Percentiles rank a stretch among this genome's conserved stretches.
Evolutionary conservation across 2,329 filamentous ascomycete species (phyloP).

Genomic region (Trichoderma lentiforme): DNA sequence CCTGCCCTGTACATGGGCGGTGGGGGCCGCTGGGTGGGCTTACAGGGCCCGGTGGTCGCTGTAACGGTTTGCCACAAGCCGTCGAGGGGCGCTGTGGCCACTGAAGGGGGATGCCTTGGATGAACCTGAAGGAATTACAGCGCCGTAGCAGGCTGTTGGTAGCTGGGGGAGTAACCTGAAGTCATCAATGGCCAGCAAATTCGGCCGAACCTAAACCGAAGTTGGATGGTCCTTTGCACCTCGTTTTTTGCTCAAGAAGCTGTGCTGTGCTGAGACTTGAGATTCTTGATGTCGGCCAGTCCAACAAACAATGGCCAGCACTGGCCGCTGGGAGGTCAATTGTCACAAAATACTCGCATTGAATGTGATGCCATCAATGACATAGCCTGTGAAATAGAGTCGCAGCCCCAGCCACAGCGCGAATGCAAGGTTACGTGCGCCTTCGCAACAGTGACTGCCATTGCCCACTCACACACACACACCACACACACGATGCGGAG

Average conservation of each 20-base stretch:
- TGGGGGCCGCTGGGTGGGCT: neutral
- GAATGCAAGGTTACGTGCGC: slow-evolving; percentile 17
- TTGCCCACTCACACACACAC: neutral
- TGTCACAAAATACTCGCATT: neutral
- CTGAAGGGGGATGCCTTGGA: neutral
- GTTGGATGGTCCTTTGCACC: neutral
- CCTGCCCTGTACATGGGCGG: neutral
- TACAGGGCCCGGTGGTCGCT: neutral
- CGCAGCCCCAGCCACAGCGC: neutral
- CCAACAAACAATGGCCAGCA: neutral
- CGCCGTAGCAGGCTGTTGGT: neutral
- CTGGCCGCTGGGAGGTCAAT: neutral
- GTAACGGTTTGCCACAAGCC: neutral
- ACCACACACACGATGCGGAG: neutral
- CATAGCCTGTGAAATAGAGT: neutral
- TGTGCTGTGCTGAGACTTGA: neutral
- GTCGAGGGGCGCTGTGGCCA: neutral
- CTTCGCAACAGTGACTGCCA: neutral
- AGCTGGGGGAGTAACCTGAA: neutral
- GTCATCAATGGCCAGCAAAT: neutral
- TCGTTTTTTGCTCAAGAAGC: neutral
- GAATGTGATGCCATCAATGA: neutral
- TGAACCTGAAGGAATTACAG: neutral
- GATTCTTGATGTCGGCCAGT: neutral
- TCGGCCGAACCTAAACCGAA: slow-evolving; percentile 2